Evolutionary conservation across 1,284 basidiomycete species (phyloP).

Genomic region (Phylloboletellus chloephorus): DNA sequence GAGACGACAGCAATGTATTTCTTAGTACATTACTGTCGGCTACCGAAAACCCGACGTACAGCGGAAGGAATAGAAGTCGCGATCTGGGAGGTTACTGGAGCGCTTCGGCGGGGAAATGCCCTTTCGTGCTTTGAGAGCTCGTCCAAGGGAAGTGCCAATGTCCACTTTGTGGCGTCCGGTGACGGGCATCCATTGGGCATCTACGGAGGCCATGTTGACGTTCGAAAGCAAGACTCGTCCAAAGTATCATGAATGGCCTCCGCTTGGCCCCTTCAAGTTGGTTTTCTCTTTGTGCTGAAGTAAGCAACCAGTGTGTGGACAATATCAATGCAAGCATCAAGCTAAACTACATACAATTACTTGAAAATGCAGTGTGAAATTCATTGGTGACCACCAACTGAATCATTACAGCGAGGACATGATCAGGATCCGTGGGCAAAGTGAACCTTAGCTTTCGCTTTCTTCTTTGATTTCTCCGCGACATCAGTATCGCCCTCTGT

Average conservation of each 20-base stretch:
- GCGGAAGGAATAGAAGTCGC: slow-evolving; percentile 66
- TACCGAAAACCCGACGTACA: slow-evolving; percentile 42
- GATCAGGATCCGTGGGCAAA: slow-evolving; percentile 18
- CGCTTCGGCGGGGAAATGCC: slow-evolving; percentile 41
- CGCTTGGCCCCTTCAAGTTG: slow-evolving; percentile 8
- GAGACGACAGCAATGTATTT: slow-evolving; percentile 1
- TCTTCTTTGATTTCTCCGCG: slow-evolving; percentile 33
- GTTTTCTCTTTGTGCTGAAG: slow-evolving; percentile 21
- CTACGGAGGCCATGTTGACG: slow-evolving; percentile 41
- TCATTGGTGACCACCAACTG: background rate
- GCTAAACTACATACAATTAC: too few species aligned
- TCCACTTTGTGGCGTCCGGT: slow-evolving; percentile 48
- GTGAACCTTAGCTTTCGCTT: slow-evolving; percentile 19
- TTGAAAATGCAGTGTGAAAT: too few species aligned
- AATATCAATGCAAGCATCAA: too few species aligned
- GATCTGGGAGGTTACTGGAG: slow-evolving; percentile 43
- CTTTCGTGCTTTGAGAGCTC: slow-evolving; percentile 57
- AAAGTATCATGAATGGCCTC: slow-evolving; percentile 16
- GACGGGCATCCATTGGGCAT: slow-evolving; percentile 50
- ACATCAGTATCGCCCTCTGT: slow-evolving; percentile 17
- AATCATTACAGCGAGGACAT: too few species aligned
- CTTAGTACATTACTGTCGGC: slow-evolving; percentile 7
- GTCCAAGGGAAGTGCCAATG: slow-evolving; percentile 53
- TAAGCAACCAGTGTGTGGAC: slow-evolving; percentile 22
- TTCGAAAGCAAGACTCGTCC: slow-evolving; percentile 21